phyloP scores from a whole-genome alignment of 164 flowering plant genomes.

The Chimonanthus salicifolius region DNA sequence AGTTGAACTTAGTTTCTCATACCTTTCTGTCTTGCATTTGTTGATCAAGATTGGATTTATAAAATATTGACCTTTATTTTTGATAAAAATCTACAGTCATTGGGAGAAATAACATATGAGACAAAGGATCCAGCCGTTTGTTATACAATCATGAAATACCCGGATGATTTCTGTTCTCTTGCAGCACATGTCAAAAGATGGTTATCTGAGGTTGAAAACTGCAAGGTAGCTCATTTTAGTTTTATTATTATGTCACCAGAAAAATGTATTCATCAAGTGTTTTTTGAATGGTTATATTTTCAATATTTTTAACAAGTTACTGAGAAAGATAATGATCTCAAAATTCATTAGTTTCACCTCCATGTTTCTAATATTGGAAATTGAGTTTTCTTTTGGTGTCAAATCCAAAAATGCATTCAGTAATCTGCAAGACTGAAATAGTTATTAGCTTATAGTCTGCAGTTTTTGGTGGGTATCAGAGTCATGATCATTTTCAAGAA shows the following conservation, averaged over 20 bases:
- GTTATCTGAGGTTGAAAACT: slow-evolving; percentile 73
- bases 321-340: no score
- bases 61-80: slow-evolving; percentile 8
- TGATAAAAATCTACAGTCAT: slow-evolving; percentile 31
- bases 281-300: no score
- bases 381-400: no score
- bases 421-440: no score
- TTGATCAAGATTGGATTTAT: not conserved
- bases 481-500: no score
- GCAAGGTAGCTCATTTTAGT: slow-evolving; percentile 54
- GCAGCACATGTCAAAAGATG: slow-evolving; percentile 65
- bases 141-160: slow-evolving; percentile 49
- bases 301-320: no score
- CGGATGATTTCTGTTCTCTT: slow-evolving; percentile 65
- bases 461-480: no score
- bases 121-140: slow-evolving; percentile 81
- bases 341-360: no score
- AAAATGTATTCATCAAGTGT: no score
- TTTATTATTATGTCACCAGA: slow-evolving; percentile 1
- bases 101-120: slow-evolving; percentile 88
- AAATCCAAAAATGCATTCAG: no score
- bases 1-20: not conserved
- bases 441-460: no score
- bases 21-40: not conserved
- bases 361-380: no score